A percentile compares a stretch with the other conserved stretches of the same genome.
Evolutionary conservation across 1,139 yeast genomes (phyloP).

Genomic region (Scheffersomyces cryptocercus): DNA sequence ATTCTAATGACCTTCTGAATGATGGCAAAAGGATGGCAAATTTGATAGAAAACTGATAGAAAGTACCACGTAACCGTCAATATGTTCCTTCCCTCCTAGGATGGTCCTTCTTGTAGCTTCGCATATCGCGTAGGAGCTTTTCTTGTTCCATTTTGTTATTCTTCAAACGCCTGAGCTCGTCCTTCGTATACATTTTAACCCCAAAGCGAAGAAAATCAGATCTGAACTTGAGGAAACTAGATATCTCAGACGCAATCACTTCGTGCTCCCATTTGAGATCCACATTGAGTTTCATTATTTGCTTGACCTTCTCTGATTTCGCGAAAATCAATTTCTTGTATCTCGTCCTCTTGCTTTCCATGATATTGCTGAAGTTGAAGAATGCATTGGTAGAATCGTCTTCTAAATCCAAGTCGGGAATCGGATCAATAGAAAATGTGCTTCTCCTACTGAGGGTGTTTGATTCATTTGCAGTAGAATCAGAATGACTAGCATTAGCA

Average conservation of each 20-base stretch:
- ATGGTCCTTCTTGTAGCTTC: no score
- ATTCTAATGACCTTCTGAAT: no score
- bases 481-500: not conserved
- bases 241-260: conserved; percentile 59
- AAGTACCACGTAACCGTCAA: no score
- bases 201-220: conserved; percentile 39
- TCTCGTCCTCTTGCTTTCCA: conserved; percentile 36
- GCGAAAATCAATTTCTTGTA: conserved; percentile 31
- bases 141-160: conserved; percentile 2
- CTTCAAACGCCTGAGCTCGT: conserved; percentile 8
- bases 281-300: conserved; percentile 33
- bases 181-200: conserved; percentile 31
- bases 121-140: not conserved
- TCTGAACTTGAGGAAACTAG: conserved; percentile 55
- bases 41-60: no score
- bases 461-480: not conserved
- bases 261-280: conserved; percentile 56
- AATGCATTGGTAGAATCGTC: conserved; percentile 19
- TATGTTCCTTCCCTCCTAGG: no score
- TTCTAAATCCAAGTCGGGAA: conserved; percentile 5
- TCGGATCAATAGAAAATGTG: conserved; percentile 6
- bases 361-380: conserved; percentile 34
- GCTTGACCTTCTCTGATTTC: conserved; percentile 36
- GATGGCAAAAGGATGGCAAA: no score
- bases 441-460: conserved; percentile 2